phyloP scores from a whole-genome alignment of 441 rosid species.

The Bocquillonia castaneifolia region DNA sequence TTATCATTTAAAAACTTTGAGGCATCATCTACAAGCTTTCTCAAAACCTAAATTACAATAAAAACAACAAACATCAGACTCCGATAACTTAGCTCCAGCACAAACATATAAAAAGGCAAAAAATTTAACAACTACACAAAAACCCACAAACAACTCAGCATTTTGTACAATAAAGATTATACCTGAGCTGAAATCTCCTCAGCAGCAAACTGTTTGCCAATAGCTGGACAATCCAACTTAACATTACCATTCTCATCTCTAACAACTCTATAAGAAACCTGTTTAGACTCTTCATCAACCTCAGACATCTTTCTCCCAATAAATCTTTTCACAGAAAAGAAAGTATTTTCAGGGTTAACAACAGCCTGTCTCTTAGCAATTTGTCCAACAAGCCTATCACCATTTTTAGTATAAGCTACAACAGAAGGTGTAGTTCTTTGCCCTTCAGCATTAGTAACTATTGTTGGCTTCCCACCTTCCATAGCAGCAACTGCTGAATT shows the following conservation, averaged over 20 bases:
- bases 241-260: conserved; percentile 90
- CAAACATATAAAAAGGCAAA: not conserved
- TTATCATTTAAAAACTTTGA: conserved; percentile 87
- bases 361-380: conserved; percentile 94
- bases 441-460: conserved; percentile 87
- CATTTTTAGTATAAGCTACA: conserved; percentile 81
- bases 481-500: conserved; percentile 92
- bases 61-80: not conserved
- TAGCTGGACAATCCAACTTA: conserved; percentile 87
- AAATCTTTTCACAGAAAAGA: conserved; percentile 92
- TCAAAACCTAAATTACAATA: conserved; percentile 52
- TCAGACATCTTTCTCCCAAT: conserved; percentile 93
- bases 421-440: conserved; percentile 92
- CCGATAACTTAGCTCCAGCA: not conserved
- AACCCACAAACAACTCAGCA: not conserved
- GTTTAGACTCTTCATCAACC: conserved; percentile 91
- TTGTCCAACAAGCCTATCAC: conserved; percentile 89
- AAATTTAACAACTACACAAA: not conserved
- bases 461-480: conserved; percentile 96
- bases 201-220: conserved; percentile 74
- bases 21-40: conserved; percentile 97
- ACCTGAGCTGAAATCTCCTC: conserved; percentile 99
- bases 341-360: conserved; percentile 86
- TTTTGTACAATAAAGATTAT: not conserved
- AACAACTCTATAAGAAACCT: conserved; percentile 78